A percentile compares a stretch with the other conserved stretches of the same genome.
phyloP scores from a whole-genome alignment of 2,329 filamentous ascomycete species.

The Calonectria pseudoreteaudii region DNA sequence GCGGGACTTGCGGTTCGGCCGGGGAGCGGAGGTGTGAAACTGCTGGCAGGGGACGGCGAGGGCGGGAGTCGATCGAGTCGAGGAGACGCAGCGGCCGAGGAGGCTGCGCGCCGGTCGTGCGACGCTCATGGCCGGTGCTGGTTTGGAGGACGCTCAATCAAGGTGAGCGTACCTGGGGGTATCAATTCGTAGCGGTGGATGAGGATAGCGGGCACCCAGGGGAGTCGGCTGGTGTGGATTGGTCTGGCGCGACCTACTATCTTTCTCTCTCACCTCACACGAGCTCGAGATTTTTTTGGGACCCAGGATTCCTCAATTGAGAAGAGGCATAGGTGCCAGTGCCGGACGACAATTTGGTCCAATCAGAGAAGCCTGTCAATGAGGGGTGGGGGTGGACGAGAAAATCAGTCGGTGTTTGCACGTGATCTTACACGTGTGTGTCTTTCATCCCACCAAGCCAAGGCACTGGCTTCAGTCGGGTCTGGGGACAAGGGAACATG shows the following conservation, averaged over 20 bases:
- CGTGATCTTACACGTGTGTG: not conserved
- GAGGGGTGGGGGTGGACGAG: not conserved
- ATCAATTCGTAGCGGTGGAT: constrained; percentile 24
- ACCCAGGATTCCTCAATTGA: constrained; percentile 43
- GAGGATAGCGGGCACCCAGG: constrained; percentile 14
- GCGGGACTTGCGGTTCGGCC: constrained; percentile 60
- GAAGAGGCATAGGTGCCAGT: constrained; percentile 32
- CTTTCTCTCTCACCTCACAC: constrained; percentile 38
- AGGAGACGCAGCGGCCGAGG: constrained; percentile 62
- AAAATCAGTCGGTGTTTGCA: not conserved
- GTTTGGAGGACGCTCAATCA: constrained; percentile 20
- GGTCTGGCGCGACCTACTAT: constrained; percentile 25
- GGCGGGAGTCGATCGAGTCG: constrained; percentile 40
- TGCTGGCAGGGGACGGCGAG: constrained; percentile 49
- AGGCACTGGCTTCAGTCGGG: no score
- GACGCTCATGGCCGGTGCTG: constrained; percentile 62
- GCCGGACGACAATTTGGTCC: constrained; percentile 11
- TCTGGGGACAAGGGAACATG: not conserved
- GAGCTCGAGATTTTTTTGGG: constrained; percentile 50
- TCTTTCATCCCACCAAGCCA: not conserved
- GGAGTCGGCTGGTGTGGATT: constrained; percentile 21
- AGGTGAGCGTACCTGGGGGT: constrained; percentile 1
- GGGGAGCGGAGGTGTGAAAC: constrained; percentile 65
- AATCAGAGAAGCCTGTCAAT: constrained; percentile 27
- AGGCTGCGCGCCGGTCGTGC: constrained; percentile 66